These are phyloP conservation scores for Suaeda aralocaspica DNA, from an alignment of 148 eudicot species.

Conservation along the genomic window DNA sequence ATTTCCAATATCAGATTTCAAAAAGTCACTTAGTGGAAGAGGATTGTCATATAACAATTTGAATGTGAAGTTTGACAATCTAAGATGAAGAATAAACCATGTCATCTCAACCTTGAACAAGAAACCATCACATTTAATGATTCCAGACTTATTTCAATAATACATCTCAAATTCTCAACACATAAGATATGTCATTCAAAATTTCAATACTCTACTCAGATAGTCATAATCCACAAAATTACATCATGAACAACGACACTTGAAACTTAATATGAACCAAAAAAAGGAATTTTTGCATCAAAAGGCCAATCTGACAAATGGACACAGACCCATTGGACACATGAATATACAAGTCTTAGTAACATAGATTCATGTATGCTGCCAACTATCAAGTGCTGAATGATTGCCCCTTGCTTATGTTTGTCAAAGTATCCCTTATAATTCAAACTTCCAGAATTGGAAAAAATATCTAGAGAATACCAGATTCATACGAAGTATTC, in stretches of 20 bases:
- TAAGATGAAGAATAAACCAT: not conserved
- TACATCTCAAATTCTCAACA: not conserved
- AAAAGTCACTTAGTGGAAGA: conserved; percentile 7
- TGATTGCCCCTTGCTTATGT: not conserved
- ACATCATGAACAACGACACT: not conserved
- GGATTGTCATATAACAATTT: not conserved
- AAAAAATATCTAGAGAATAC: not conserved
- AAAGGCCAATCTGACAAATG: no score
- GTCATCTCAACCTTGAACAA: not conserved
- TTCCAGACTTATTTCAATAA: not conserved
- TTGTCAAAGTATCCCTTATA: not conserved
- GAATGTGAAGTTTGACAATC: not conserved
- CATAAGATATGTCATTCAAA: not conserved
- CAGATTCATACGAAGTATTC: not conserved
- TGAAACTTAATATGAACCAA: no score
- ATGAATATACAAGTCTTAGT: no score
- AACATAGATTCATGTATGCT: no score
- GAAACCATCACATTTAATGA: not conserved
- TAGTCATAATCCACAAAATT: not conserved
- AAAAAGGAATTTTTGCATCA: no score
- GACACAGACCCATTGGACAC: no score
- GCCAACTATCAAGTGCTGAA: no score
- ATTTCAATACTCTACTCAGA: not conserved
- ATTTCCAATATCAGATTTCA: conserved; percentile 18
- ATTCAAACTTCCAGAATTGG: not conserved